Evolutionary conservation across 345 rosid genomes (phyloP), one percentile per base, ranked within the genome.

Genomic region (Triadica sebifera): DNA sequence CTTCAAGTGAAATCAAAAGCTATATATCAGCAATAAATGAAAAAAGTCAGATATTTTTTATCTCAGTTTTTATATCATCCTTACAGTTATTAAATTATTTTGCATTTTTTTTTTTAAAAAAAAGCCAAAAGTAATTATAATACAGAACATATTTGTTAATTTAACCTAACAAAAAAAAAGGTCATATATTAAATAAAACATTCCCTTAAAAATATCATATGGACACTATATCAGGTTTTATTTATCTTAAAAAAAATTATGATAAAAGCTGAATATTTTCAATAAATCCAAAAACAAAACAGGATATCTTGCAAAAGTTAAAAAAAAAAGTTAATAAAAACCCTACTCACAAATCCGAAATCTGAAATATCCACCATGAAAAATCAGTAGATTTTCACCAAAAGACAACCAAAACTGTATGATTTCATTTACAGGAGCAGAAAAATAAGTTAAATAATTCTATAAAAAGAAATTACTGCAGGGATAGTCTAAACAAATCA

Each of bases 401-500:
- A 7, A 43, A 13, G 12, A 57, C 61, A 56, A 62, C 39, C 20
- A 68, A 73, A 45, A 1, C 53, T 25, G 53, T 11, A 29, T 45
- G 37, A 71, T 60, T 65, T 55, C 50, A 17, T 57, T 8, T 34
- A 70, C 51, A 50, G 9, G 0, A 51, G 10, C 22, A 57, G 15
- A 24, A 34, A 49, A 65, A 60, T 45, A 15, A 46, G n/a, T n/a
- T n/a, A 29, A 29, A 29, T 29, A 29, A 29, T 50, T 37, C 12
- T 34, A 22, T 46, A 3, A 9, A 29, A 15, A 60, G 51, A 69
- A 37, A 38, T 13, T 65, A 34, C 9, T 63, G n/a, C 6, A 55
- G n/a, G 10, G 8, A 56, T 56, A 45, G 19, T 17, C 51, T 53
- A 75, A 67, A 56, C 60, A 72, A 65, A 65, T 29, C 34, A 25